Conservation (phyloP, 108 stramenopile species). For the Nitzschia putrida region DNA sequence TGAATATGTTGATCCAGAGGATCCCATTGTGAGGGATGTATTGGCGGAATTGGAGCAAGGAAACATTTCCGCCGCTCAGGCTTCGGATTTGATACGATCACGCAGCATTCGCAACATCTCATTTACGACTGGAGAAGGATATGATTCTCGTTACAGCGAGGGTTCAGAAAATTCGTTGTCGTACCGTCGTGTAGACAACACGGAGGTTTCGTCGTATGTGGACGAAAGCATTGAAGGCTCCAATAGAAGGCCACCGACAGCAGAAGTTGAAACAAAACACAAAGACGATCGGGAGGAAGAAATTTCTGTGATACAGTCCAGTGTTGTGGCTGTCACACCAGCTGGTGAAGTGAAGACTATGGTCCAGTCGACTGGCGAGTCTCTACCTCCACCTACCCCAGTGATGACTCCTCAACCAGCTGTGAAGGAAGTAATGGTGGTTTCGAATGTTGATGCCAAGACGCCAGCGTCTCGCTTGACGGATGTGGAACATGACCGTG, state of each 20-base stretch:
- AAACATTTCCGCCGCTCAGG: constrained; percentile 3
- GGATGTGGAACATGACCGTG: no score
- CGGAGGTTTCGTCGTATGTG: background rate
- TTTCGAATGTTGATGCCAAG: background rate
- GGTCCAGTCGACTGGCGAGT: background rate
- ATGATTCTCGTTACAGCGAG: background rate
- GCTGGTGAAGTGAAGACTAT: background rate
- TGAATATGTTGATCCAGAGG: constrained; percentile 18
- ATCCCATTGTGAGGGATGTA: constrained; percentile 20
- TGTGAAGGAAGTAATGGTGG: background rate
- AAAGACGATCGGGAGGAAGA: background rate
- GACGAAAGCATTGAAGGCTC: background rate
- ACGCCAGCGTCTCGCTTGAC: background rate
- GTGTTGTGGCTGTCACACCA: background rate
- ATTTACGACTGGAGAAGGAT: background rate
- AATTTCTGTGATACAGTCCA: background rate
- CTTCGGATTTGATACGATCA: background rate
- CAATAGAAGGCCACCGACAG: no score
- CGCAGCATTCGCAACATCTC: background rate
- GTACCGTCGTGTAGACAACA: background rate
- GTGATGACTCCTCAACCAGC: background rate
- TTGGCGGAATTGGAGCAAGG: constrained; percentile 2
- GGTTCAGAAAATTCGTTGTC: background rate
- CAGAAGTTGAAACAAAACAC: no score
- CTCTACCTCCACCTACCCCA: background rate